Percentiles rank a stretch among this genome's conserved stretches.
phyloP scores from a whole-genome alignment of 2,329 filamentous ascomycete genomes.

The Tolypocladium cylindrosporum region DNA sequence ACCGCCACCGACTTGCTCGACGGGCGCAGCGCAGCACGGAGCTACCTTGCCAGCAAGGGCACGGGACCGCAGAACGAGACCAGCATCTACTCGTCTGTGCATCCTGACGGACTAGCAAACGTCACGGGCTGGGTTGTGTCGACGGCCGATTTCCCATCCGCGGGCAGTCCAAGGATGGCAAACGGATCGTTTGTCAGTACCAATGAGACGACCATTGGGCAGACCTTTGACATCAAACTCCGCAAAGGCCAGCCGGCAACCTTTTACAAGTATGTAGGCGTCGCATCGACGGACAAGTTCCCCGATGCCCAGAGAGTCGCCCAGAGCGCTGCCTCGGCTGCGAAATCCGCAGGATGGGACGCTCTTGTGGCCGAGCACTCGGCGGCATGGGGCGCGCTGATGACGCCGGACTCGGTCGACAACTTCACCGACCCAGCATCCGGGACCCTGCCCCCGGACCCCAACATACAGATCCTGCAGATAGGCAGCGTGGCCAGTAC shows the following conservation, averaged over 20 bases:
- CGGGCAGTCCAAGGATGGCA: constrained; percentile 19
- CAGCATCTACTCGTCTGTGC: constrained; percentile 54
- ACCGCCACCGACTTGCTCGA: constrained; percentile 59
- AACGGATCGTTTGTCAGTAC: constrained; percentile 29
- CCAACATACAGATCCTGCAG: constrained; percentile 42
- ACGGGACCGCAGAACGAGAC: constrained; percentile 41
- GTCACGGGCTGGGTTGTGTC: constrained; percentile 48
- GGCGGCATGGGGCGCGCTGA: constrained; percentile 50
- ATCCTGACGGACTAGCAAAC: constrained; percentile 49
- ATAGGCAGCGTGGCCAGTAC: constrained; percentile 44
- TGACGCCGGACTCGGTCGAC: constrained; percentile 54
- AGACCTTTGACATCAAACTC: constrained; percentile 44
- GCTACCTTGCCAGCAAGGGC: constrained; percentile 31
- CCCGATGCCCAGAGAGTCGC: constrained; percentile 44
- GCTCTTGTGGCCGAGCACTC: constrained; percentile 44
- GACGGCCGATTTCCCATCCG: constrained; percentile 31
- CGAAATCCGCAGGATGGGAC: constrained; percentile 41
- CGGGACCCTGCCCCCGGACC: constrained; percentile 46
- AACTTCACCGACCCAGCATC: constrained; percentile 42
- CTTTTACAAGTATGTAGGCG: constrained; percentile 58
- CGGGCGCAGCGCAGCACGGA: constrained; percentile 56
- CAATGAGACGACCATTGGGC: constrained; percentile 56
- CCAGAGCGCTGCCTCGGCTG: constrained; percentile 38
- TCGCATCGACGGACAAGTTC: constrained; percentile 60
- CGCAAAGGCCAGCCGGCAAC: constrained; percentile 40